These are phyloP conservation scores for Phytophthora tentaculata DNA, from an alignment of 352 stramenopile genomes.

Conservation along the genomic window DNA sequence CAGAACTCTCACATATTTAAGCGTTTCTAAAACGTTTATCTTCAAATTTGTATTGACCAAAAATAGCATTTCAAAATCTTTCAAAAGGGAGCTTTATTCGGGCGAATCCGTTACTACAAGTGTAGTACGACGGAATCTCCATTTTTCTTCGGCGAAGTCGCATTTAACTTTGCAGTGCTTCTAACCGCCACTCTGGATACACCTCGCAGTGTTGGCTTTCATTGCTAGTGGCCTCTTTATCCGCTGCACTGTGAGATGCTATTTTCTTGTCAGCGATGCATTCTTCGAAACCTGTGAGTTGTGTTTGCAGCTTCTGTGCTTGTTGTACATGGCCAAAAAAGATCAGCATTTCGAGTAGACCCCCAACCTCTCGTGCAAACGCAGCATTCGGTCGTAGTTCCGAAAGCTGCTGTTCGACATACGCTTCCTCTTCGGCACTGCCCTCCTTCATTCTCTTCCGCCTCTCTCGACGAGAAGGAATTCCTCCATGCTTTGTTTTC, in stretches of 20 bases:
- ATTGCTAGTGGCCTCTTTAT: neutral
- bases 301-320: slow-evolving; percentile 52
- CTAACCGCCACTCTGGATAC: slow-evolving; percentile 28
- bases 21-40: too few species aligned
- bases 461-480: slow-evolving; percentile 56
- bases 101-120: too few species aligned
- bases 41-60: too few species aligned
- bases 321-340: slow-evolving; percentile 49
- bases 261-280: slow-evolving; percentile 26
- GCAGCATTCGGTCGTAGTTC: slow-evolving; percentile 45
- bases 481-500: slow-evolving; percentile 50
- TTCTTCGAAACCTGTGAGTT: slow-evolving; percentile 52
- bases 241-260: neutral
- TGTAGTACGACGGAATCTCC: too few species aligned
- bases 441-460: slow-evolving; percentile 74
- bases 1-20: too few species aligned
- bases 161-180: slow-evolving; percentile 26
- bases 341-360: slow-evolving; percentile 61
- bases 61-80: too few species aligned
- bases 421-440: slow-evolving; percentile 70
- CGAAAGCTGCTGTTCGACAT: slow-evolving; percentile 56
- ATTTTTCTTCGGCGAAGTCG: too few species aligned
- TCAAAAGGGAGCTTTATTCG: too few species aligned
- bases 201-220: neutral
- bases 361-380: slow-evolving; percentile 42